Base-by-base conservation (phyloP, 2,329 filamentous ascomycete species). In the Colletotrichum coccodes region DNA sequence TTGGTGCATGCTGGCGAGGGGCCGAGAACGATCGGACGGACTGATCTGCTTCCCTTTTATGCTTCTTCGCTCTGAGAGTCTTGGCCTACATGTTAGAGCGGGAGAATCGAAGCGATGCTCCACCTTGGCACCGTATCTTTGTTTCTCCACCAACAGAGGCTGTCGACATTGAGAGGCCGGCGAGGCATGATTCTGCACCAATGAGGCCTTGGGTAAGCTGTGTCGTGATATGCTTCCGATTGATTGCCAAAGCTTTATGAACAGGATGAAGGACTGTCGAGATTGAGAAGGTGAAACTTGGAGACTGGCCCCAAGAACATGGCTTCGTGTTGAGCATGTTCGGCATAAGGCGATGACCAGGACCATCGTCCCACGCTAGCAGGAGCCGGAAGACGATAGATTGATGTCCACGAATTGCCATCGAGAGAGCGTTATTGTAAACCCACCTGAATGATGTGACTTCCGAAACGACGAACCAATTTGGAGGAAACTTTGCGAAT, bases 111-210 rank as follows among this genome's bases (percentile, higher is more conserved):
- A 12, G 30, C 56, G 23, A 46, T 44, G 47, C 61, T 57, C 66
- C 66, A 66, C 54, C 40, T 56, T 38, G 30, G 40, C 54, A 49
- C 47, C 34, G 61, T 59, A 28, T 40, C 60, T 53, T 30, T 59
- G 26, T 65, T 69, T 69, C 47, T 69, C 66, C 66, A 69, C 66
- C 66, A 69, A 69, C 65, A 49, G 42, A 69, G 56, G 16, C 21
- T 26, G 28, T 38, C 11, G 49, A 38, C 23, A 30, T 40, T 12
- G 54, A 30, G 61, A 49, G 49, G 26, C 42, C 34, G 54, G 42
- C 18, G 9, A 54, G 28, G 56, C 16, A 50, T 21, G 46, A 54
- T 69, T 60, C 40, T 65, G 61, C 42, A 66, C 34, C 54, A 60
- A 60, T 60, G 14, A 44, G 42, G 30, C 49, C 38, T 7, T 57